These are phyloP conservation scores for Apiotrichum porosum DNA, from an alignment of 1,284 basidiomycete species.

Conservation along the genomic window DNA sequence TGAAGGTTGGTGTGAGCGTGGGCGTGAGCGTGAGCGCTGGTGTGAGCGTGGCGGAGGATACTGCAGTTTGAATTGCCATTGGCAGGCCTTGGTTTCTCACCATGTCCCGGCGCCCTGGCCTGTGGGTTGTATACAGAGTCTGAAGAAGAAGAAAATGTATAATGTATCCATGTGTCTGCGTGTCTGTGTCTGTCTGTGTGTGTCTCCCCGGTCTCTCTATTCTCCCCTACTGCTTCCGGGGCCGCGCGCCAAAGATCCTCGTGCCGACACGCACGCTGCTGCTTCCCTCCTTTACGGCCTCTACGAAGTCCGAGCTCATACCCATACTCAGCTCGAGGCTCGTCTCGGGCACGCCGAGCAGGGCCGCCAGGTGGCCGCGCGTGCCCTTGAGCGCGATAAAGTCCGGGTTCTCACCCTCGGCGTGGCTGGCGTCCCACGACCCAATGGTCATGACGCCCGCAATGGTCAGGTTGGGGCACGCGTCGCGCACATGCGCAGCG, in stretches of 20 bases:
- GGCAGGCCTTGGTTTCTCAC: too few species aligned
- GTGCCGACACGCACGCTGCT: slow-evolving; percentile 88
- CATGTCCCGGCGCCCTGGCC: too few species aligned
- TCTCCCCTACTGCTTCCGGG: slow-evolving; percentile 50
- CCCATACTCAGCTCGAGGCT: slow-evolving; percentile 85
- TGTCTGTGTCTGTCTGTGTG: too few species aligned
- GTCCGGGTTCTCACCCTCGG: slow-evolving; percentile 69
- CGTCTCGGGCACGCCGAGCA: slow-evolving; percentile 52
- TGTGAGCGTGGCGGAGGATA: too few species aligned
- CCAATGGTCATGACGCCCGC: slow-evolving; percentile 97
- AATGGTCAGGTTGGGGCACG: slow-evolving; percentile 70
- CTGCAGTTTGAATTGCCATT: too few species aligned
- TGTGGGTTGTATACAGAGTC: too few species aligned
- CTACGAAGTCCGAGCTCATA: slow-evolving; percentile 93
- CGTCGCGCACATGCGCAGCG: slow-evolving; percentile 64
- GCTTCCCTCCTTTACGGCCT: slow-evolving; percentile 76
- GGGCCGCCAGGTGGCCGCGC: slow-evolving; percentile 56
- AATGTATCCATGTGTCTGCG: too few species aligned
- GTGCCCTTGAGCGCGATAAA: slow-evolving; percentile 68
- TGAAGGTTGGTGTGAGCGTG: too few species aligned
- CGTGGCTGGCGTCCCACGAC: slow-evolving; percentile 65
- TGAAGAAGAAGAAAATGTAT: too few species aligned
- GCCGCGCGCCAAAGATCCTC: slow-evolving; percentile 76
- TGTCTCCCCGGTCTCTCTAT: too few species aligned
- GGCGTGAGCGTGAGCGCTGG: too few species aligned